Evolutionary conservation across 2,329 filamentous ascomycete genomes (phyloP), one percentile per base, ranked within the genome.

Genomic region (Pseudogymnoascus sp.): DNA sequence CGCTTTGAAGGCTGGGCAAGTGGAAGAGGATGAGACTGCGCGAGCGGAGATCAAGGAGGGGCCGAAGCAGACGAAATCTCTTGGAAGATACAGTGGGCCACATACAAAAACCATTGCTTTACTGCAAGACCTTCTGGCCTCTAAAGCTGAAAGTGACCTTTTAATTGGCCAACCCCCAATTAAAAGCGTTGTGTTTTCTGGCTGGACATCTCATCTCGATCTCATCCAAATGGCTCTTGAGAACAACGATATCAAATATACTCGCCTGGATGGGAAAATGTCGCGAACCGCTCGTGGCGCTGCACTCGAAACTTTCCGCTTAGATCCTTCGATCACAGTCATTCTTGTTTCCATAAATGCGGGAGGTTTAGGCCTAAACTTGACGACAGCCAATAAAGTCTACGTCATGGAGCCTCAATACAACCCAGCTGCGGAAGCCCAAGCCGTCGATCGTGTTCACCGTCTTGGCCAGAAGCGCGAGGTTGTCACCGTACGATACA

Each of bases 341-440:
- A 91, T 97, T 57, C 82, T 97, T 8, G 90, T 96, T 12, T 96
- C 90, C 8, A 95, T 96, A 73, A 90, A 86, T 69, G 92, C 92
- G 0, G 94, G 92, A 64, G 92, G 94, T 15, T 82, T 96, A 13
- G 92, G 92, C 12, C 83, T 97, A 37, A 97, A 97, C 70, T 77
- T 97, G 59, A 96, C 92, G 0, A 79, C 89, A 0, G 92, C 87
- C 30, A 94, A 85, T 70, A 88, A 83, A 60, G 92, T 95, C 12
- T 97, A 94, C 71, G 88, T 97, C 67, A 97, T 99, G 92, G 94
- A 99, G 71, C 94, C 94, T 4, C 92, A 96, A 70, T 99, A 92
- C 76, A 99, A 99, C 69, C 94, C 94, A 0, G 92, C 91, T 0
- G 90, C 92, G 0, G 92, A 99, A 72, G 89, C 91, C 4, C 94